Percentiles rank a stretch among this genome's conserved stretches.
These are phyloP conservation scores for Colletotrichum brevisporum DNA, from an alignment of 2,329 filamentous ascomycete species.

Conservation along the genomic window DNA sequence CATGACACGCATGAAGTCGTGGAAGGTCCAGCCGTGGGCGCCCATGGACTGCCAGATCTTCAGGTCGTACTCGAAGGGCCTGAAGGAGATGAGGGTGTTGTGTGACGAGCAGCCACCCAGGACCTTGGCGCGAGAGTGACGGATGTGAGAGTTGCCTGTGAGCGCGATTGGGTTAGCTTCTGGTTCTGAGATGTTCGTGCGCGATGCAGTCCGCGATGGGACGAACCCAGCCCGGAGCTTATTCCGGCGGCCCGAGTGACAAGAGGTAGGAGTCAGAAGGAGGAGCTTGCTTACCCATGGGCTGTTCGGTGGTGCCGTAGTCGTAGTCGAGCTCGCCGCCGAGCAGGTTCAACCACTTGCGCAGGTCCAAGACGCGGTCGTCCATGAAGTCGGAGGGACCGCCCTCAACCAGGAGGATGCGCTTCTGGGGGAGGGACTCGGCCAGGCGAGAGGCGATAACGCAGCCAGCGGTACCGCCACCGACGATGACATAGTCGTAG, in stretches of 20 bases:
- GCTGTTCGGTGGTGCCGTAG: conserved; percentile 90
- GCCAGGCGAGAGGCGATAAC: conserved; percentile 85
- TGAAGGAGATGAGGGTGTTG: conserved; percentile 94
- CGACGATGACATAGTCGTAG: conserved; percentile 89
- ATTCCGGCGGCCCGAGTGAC: neutral
- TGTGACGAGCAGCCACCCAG: conserved; percentile 93
- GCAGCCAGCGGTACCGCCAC: conserved; percentile 88
- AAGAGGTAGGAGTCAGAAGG: neutral
- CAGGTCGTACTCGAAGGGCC: conserved; percentile 90
- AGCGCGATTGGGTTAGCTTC: conserved; percentile 6
- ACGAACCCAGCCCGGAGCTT: conserved; percentile 12
- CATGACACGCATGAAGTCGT: conserved; percentile 84
- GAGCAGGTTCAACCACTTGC: conserved; percentile 87
- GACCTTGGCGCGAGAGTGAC: conserved; percentile 93
- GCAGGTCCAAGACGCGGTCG: conserved; percentile 86
- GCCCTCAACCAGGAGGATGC: conserved; percentile 86
- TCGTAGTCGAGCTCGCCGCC: conserved; percentile 93
- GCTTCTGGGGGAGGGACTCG: conserved; percentile 86
- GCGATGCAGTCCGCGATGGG: conserved; percentile 11
- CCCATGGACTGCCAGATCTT: conserved; percentile 87
- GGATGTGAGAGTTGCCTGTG: conserved; percentile 88
- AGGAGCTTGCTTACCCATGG: conserved; percentile 72
- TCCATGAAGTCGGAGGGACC: conserved; percentile 92
- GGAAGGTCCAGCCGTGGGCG: conserved; percentile 88
- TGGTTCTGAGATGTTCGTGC: neutral